phyloP scores from a whole-genome alignment of 2,329 filamentous ascomycete species.

The Aspergillus chevalieri region DNA sequence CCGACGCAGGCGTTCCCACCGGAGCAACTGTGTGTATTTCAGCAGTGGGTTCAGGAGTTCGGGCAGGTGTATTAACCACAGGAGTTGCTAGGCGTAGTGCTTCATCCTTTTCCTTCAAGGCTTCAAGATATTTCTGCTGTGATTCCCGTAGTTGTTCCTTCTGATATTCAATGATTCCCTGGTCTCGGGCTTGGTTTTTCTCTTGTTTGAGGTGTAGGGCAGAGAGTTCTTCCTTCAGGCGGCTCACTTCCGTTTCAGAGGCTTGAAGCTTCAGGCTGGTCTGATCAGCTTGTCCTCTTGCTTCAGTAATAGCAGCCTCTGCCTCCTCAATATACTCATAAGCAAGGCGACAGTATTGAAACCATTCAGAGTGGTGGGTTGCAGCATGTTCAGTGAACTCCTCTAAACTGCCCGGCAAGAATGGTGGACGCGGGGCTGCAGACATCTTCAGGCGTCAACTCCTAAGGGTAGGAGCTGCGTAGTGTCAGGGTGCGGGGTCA shows the following conservation, averaged over 20 bases:
- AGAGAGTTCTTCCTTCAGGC: neutral
- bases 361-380: too few relatives aligned
- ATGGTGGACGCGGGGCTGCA: neutral
- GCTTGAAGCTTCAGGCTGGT: too few relatives aligned
- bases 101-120: neutral
- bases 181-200: neutral
- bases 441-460: neutral
- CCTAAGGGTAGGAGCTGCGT: neutral
- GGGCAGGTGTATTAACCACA: neutral
- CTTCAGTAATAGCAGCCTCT: too few relatives aligned
- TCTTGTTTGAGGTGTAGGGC: too few relatives aligned
- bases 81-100: neutral
- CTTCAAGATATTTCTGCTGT: neutral
- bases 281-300: too few relatives aligned
- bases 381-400: neutral
- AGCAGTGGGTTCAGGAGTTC: neutral
- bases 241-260: too few relatives aligned
- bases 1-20: neutral
- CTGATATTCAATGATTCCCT: neutral
- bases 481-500: neutral
- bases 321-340: too few relatives aligned
- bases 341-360: too few relatives aligned
- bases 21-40: neutral
- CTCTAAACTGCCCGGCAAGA: neutral
- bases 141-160: neutral